Evolutionary conservation across 768 basidiomycete genomes (phyloP).

Genomic region (Kwoniella dejecticola): DNA sequence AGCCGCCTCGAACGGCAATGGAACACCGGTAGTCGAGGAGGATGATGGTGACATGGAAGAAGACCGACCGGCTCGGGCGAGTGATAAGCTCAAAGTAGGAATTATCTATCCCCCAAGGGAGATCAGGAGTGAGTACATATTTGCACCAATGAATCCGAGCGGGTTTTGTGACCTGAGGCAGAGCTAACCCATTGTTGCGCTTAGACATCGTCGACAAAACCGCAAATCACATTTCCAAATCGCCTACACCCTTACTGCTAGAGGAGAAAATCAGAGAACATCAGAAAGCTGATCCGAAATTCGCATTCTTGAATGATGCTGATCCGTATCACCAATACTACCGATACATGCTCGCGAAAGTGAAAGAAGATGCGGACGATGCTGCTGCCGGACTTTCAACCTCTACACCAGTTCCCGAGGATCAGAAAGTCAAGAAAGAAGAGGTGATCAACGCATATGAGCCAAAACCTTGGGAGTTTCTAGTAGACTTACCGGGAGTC

Average conservation of each 20-base stretch:
- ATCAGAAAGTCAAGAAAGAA: slow-evolving; percentile 30
- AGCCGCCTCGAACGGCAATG: slow-evolving; percentile 25
- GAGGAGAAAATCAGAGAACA: slow-evolving; percentile 97
- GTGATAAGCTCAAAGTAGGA: slow-evolving; percentile 69
- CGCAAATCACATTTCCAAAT: slow-evolving; percentile 84
- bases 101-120: slow-evolving; percentile 95
- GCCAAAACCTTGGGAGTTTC: slow-evolving; percentile 78
- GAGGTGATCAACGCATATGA: slow-evolving; percentile 62
- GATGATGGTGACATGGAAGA: slow-evolving; percentile 59
- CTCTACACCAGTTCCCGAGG: slow-evolving; percentile 31
- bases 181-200: neutral
- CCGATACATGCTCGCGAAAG: slow-evolving; percentile 82
- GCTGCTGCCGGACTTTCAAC: slow-evolving; percentile 29
- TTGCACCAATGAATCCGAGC: too few species aligned
- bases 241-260: slow-evolving; percentile 88
- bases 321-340: slow-evolving; percentile 99
- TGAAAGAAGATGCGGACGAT: slow-evolving; percentile 60
- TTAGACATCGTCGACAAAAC: slow-evolving; percentile 94
- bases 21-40: slow-evolving; percentile 39
- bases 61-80: slow-evolving; percentile 47
- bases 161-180: too few species aligned
- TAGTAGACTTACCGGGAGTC: slow-evolving; percentile 81
- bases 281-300: slow-evolving; percentile 94
- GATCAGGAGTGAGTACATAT: slow-evolving; percentile 72
- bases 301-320: slow-evolving; percentile 93